Conservation (phyloP, 2,329 filamentous ascomycete species). For the Penicillium corylophilum region DNA sequence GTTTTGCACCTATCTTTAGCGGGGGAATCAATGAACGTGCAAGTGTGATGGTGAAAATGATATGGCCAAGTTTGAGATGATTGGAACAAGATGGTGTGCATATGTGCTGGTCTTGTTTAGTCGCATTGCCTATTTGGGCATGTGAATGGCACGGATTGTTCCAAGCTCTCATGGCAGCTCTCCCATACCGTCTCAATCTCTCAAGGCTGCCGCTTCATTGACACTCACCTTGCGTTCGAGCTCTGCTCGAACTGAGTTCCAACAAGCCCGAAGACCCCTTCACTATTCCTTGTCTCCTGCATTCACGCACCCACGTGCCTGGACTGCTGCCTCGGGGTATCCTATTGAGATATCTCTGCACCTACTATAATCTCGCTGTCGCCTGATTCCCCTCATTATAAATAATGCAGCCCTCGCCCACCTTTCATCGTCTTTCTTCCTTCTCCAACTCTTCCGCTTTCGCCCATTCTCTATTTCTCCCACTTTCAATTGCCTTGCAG, state of each 20-base stretch:
- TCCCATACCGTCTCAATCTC: neutral
- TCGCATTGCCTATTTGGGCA: neutral
- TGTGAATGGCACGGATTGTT: neutral
- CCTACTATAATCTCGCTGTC: neutral
- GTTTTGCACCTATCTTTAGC: neutral
- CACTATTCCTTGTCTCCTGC: neutral
- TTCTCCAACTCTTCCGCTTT: neutral
- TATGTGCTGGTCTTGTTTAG: neutral
- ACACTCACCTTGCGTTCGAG: neutral
- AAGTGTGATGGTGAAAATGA: neutral
- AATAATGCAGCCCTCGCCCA: neutral
- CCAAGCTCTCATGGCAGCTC: neutral
- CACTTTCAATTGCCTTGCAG: neutral
- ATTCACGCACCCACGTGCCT: neutral
- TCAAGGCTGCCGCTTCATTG: no score
- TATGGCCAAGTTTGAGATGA: neutral
- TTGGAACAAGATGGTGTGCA: neutral
- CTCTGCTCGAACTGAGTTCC: no score
- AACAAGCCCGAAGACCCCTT: neutral
- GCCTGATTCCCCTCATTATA: neutral
- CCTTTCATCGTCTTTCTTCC: neutral
- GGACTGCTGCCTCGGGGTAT: neutral
- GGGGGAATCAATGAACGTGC: neutral
- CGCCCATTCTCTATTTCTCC: neutral
- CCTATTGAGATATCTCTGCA: neutral